Percentiles rank a stretch among this genome's conserved stretches.
phyloP scores from a whole-genome alignment of 2,329 filamentous ascomycete species.

The Cercospora zeae-maydis region DNA sequence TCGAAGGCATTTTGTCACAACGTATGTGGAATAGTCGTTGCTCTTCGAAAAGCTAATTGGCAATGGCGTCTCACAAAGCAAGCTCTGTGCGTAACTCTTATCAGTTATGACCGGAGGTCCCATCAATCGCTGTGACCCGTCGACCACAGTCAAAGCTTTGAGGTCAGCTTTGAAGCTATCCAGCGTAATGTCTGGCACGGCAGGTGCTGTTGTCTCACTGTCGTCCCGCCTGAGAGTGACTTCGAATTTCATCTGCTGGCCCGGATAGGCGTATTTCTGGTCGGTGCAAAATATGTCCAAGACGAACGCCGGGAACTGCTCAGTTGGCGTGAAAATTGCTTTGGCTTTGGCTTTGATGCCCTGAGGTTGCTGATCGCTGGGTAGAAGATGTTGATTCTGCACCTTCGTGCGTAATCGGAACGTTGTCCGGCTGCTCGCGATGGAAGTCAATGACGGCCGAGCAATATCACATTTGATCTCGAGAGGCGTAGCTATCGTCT shows the following conservation, averaged over 20 bases:
- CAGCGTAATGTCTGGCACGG: slow-evolving; percentile 15
- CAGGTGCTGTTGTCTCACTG: slow-evolving; percentile 12
- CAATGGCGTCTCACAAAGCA: slow-evolving; percentile 9
- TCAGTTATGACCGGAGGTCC: slow-evolving; percentile 15
- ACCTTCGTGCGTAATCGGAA: slow-evolving; percentile 16
- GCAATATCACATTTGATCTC: slow-evolving; percentile 15
- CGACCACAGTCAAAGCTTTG: slow-evolving; percentile 14
- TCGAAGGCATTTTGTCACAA: slow-evolving; percentile 9
- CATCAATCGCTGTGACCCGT: slow-evolving; percentile 15
- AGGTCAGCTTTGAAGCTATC: slow-evolving; percentile 19
- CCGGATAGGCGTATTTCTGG: slow-evolving; percentile 18
- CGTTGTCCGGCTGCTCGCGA: slow-evolving; percentile 2
- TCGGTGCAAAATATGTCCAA: slow-evolving; percentile 22
- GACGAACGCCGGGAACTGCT: slow-evolving; percentile 21
- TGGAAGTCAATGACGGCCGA: slow-evolving; percentile 2
- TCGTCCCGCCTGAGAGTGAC: slow-evolving; percentile 16
- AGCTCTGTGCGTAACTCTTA: slow-evolving; percentile 13
- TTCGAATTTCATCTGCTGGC: slow-evolving; percentile 19
- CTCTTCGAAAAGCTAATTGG: slow-evolving; percentile 16
- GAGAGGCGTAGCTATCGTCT: slow-evolving; percentile 7
- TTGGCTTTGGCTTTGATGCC: slow-evolving; percentile 26
- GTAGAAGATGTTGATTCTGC: slow-evolving; percentile 25
- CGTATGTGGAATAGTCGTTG: slow-evolving; percentile 11
- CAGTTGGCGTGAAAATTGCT: slow-evolving; percentile 22
- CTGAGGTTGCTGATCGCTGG: slow-evolving; percentile 20